Conservation (phyloP, 352 stramenopile genomes). For the Phytophthora cajani region DNA sequence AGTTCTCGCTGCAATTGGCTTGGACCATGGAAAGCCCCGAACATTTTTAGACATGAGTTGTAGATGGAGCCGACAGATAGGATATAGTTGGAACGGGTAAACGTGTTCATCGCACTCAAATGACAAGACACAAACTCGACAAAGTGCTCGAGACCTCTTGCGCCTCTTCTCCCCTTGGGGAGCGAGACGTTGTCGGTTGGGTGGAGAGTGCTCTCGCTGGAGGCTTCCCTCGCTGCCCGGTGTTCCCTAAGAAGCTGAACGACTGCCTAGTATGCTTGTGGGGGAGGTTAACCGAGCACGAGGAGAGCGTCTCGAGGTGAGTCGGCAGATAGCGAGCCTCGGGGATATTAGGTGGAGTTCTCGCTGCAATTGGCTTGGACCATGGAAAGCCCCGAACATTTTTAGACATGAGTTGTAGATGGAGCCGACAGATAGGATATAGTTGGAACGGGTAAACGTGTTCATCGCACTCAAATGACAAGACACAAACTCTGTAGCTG, state of each 20-base stretch:
- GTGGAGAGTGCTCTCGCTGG: slow-evolving; percentile 34
- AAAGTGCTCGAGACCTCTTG: slow-evolving; percentile 29
- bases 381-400: slow-evolving; percentile 80
- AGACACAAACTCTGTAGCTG: slow-evolving; percentile 7
- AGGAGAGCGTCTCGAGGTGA: slow-evolving; percentile 21
- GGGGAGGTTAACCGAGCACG: slow-evolving; percentile 8
- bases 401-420: neutral
- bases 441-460: neutral
- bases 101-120: neutral
- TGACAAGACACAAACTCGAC: slow-evolving; percentile 8
- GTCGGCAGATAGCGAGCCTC: slow-evolving; percentile 54
- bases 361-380: slow-evolving; percentile 74
- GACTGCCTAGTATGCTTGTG: slow-evolving; percentile 10
- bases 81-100: neutral
- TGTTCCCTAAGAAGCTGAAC: slow-evolving; percentile 36
- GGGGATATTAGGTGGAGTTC: slow-evolving; percentile 84
- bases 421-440: neutral
- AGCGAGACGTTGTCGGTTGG: slow-evolving; percentile 24
- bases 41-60: slow-evolving; percentile 36
- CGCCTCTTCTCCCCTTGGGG: slow-evolving; percentile 3
- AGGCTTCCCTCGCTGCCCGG: slow-evolving; percentile 13
- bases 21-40: slow-evolving; percentile 79
- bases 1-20: slow-evolving; percentile 79
- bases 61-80: neutral
- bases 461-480: neutral